These are phyloP conservation scores for Triadica sebifera DNA, from an alignment of 345 rosid genomes.

Conservation along the genomic window DNA sequence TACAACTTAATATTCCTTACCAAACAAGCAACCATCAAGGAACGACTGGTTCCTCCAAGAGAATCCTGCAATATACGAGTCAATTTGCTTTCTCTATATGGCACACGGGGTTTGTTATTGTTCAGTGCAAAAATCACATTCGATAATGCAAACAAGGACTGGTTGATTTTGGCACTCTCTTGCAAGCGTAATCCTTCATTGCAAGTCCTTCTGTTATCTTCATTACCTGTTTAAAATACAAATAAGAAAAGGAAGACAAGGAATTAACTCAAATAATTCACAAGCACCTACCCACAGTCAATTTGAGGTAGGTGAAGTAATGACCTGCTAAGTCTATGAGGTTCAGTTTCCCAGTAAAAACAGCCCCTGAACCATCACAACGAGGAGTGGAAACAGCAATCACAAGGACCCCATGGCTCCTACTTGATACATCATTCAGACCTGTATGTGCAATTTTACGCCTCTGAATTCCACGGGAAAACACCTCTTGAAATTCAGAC, in stretches of 20 bases:
- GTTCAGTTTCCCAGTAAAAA: conserved; percentile 68
- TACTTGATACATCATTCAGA: conserved; percentile 82
- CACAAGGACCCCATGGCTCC: conserved; percentile 92
- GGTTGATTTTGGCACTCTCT: conserved; percentile 89
- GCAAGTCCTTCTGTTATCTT: conserved; percentile 83
- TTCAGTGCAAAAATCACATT: conserved; percentile 89
- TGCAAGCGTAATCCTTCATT: conserved; percentile 82
- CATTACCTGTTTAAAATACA: conserved; percentile 53
- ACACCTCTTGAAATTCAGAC: conserved; percentile 53
- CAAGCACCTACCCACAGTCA: not conserved
- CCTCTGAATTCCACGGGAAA: conserved; percentile 56
- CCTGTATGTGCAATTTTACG: conserved; percentile 83
- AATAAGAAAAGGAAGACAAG: not conserved
- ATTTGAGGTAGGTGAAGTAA: conserved; percentile 1
- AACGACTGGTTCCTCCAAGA: conserved; percentile 80
- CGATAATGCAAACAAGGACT: conserved; percentile 81
- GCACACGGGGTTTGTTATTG: conserved; percentile 62
- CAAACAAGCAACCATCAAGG: conserved; percentile 90
- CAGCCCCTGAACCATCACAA: conserved; percentile 34
- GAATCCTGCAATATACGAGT: conserved; percentile 93
- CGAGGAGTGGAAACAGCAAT: conserved; percentile 51
- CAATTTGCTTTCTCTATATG: conserved; percentile 91
- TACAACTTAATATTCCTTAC: conserved; percentile 35
- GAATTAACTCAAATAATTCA: not conserved
- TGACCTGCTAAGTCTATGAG: conserved; percentile 93